Percentiles rank a stretch among this genome's conserved stretches.
Evolutionary conservation across 202 grass and related monocot genomes (phyloP).

Genomic region (Carex arenaria): DNA sequence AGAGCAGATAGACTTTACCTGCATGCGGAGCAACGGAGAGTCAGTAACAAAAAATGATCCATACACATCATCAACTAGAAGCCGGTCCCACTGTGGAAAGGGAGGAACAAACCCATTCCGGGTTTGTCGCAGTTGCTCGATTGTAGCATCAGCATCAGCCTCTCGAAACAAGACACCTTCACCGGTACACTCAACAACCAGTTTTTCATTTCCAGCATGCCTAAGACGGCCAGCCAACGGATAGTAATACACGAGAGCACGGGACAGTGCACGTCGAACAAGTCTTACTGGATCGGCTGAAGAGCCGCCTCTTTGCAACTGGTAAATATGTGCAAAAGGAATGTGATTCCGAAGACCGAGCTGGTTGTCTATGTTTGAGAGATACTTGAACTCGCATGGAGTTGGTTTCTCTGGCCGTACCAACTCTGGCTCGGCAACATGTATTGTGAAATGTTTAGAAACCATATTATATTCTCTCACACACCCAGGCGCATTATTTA

Average conservation of each 20-base stretch:
- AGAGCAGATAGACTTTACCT: not conserved
- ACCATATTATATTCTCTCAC: not conserved
- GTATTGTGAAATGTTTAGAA: conserved; percentile 3
- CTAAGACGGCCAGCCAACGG: conserved; percentile 16
- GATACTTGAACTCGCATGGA: conserved; percentile 19
- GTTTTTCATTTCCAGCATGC: not conserved
- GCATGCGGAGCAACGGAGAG: conserved; percentile 1
- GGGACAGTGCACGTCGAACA: conserved; percentile 4
- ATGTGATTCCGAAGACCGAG: conserved; percentile 2
- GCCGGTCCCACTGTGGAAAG: not conserved
- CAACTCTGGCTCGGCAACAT: conserved; percentile 3
- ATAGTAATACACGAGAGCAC: conserved; percentile 20
- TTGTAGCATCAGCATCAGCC: conserved; percentile 14
- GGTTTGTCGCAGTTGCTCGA: not conserved
- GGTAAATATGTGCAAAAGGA: conserved; percentile 9
- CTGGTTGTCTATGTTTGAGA: conserved; percentile 30
- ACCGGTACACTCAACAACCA: conserved; percentile 20
- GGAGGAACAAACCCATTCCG: not conserved
- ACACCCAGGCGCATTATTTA: not conserved
- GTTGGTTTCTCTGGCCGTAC: conserved; percentile 2
- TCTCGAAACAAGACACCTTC: conserved; percentile 22
- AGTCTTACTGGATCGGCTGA: conserved; percentile 1
- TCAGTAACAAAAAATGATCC: conserved; percentile 7
- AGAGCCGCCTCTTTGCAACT: not conserved
- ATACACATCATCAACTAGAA: conserved; percentile 21